Base-by-base conservation (phyloP, 441 rosid species). In the Gossypium trilobum region DNA sequence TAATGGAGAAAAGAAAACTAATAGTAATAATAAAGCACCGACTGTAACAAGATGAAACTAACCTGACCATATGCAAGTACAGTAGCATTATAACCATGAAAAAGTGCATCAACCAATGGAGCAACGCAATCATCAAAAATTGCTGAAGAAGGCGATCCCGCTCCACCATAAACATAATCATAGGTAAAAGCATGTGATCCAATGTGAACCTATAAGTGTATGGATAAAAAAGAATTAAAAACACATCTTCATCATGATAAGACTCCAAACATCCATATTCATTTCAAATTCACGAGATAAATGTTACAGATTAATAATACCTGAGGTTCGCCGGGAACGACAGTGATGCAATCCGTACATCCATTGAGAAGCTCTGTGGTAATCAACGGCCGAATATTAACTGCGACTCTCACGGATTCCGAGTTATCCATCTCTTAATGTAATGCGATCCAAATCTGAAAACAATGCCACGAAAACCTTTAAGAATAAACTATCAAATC, bases 11-110 rank as follows among this genome's bases (percentile, higher is more conserved):
- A 51, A 56, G 27, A 27, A 58, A 51, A 25, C 0, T 48, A 48
- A 48, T 0, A 48, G 16, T 11, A 48, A 48, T 48, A 48, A 48
- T 48, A 48, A 48, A 48, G 5, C 1, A 4, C 36, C 16, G 42
- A 25, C 2, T n/a, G 29, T 2, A 68, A n/a, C 22, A 27, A 29
- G 19, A 51, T 10, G 17, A 51, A 11, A 55, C 63, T 10, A 74
- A 93, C 98, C 97, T 89, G 98, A 61, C 98, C 98, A 23, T 94
- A 94, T n/a, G 98, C 98, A 0, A 94, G 92, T 72, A 91, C 97
- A 0, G 98, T 94, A 5, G 98, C 98, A 67, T 94, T 94, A 29
- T 94, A 91, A 31, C 97, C 98, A 77, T 77, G 84, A 50, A 89
- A 87, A 4, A 94, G 77, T 0, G 97, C 97, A 5, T 91, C 98